Evolutionary conservation across 345 rosid genomes (phyloP), one percentile per base, ranked within the genome.

Genomic region (Raphanus sativus): DNA sequence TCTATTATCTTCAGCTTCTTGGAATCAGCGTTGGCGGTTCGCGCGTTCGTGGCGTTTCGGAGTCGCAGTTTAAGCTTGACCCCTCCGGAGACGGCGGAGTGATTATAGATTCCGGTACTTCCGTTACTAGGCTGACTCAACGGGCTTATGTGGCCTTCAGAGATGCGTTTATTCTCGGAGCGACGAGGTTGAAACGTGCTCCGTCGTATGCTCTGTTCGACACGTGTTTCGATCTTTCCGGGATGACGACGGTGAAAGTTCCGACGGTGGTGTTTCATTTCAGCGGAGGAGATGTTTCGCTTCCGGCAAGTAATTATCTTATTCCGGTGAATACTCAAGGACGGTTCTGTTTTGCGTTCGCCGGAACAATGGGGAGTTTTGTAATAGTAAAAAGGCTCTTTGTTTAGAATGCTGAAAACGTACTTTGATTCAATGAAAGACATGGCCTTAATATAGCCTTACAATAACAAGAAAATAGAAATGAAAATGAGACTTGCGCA

Each of bases 331-430:
- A 91, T 24, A 76, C 66, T 16, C 52, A 77, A 61, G 98, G 97
- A 42, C 87, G 86, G 1, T 92, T 95, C 64, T 95, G 99, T 85
- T 95, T 89, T 63, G 98, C 99, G 0, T 95, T 95, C 54, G 99
- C 99, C n/a, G 97, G 93, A n/a, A 90, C 98, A 0, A 67, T 74
- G 84, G 83, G 96, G 70, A 90, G 90, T n/a, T n/a, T 28, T 32
- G 38, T 34, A 34, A 34, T 34, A 7, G 8, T 34, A 34, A 34
- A 9, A 34, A 34, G 2, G 38, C 38, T 34, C 38, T 34, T 34
- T 34, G 38, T 34, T 34, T 34, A 34, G 38, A 34, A 34, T 34
- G 38, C 38, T 34, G 38, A 34, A 34, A 34, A 34, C 34, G 1
- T 34, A 1, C 38, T 1, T 34, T 34, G 38, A 34, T 34, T 34